phyloP scores from a whole-genome alignment of 495 filamentous ascomycete genomes.

The Podospora pseudopauciseta region DNA sequence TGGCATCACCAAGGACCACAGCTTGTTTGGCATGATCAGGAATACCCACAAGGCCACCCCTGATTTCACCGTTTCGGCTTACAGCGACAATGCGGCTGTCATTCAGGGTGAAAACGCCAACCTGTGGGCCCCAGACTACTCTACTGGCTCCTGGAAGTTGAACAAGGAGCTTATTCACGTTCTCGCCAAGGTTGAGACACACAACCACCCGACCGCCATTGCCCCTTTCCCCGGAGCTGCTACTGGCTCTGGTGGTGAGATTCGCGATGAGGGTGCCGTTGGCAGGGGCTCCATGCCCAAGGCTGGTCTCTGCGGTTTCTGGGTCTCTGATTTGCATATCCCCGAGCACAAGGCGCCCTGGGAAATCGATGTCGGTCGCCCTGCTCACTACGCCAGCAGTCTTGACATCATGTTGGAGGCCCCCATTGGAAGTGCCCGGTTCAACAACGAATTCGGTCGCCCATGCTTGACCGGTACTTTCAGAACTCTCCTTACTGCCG shows the following conservation, averaged over 20 bases:
- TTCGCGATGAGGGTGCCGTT: slow-evolving; percentile 90
- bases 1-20: slow-evolving; percentile 69
- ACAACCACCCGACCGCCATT: slow-evolving; percentile 96
- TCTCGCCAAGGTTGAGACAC: slow-evolving; percentile 93
- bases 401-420: slow-evolving; percentile 97
- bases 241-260: slow-evolving; percentile 93
- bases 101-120: slow-evolving; percentile 69
- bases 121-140: slow-evolving; percentile 80
- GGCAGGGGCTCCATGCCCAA: slow-evolving; percentile 90
- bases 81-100: slow-evolving; percentile 96
- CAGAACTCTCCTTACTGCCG: slow-evolving; percentile 72
- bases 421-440: slow-evolving; percentile 87
- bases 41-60: slow-evolving; percentile 83
- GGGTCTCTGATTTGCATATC: slow-evolving; percentile 88
- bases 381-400: slow-evolving; percentile 84
- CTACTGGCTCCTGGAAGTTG: slow-evolving; percentile 81
- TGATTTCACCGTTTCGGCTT: slow-evolving; percentile 81
- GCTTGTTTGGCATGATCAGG: slow-evolving; percentile 90
- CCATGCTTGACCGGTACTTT: slow-evolving; percentile 88
- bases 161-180: slow-evolving; percentile 86
- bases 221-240: slow-evolving; percentile 82
- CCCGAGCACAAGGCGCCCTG: slow-evolving; percentile 77
- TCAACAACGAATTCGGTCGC: slow-evolving; percentile 98
- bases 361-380: slow-evolving; percentile 88
- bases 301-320: slow-evolving; percentile 88